Base-by-base conservation (phyloP, 164 flowering plant species). In the Aristolochia contorta region DNA sequence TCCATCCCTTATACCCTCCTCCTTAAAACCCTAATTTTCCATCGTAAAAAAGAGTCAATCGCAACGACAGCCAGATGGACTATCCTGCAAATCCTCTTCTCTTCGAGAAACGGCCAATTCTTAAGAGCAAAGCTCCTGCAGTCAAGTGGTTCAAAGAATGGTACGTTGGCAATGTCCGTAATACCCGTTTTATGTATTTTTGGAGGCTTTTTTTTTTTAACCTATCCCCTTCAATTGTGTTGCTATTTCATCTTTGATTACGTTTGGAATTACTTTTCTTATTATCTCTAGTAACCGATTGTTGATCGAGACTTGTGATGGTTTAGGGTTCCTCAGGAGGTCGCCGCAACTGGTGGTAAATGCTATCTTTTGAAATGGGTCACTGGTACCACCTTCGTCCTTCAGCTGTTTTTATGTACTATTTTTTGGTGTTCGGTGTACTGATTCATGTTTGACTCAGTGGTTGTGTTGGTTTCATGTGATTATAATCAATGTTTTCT, bases 261-360 rank as follows among this genome's bases (percentile, higher is more conserved):
- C 53, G 14, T 49, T 6, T 12, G 53, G 20, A 18, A 18, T 49
- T 49, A 6, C 53, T 18, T 18, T 4, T 5, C n/a, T 16, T 10
- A 2, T 49, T 49, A 18, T 49, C 22, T 12, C 20, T 13, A 18
- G 19, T 49, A 6, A 6, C 32, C 32, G 20, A 2, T 24, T 32
- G 1, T 56, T 56, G 21, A 32, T 37, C 12, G 19, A 4, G 21
- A 21, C 10, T 30, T n/a, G 57, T 46, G 16, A 24, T 68, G 14
- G 67, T 64, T 27, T 64, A 92, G 98, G 98, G 94, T 92, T 46
- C 91, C 97, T 14, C 98, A 92, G 75, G 98, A 93, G 62, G 78
- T 84, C 70, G 85, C 81, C 13, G 79, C 91, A 54, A 83, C 91
- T 48, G 97, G 97, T 65, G 97, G 97, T 60, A 90, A 84, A 74